Conservation (phyloP, 2,329 filamentous ascomycete species). For the Colletotrichum sp. region DNA sequence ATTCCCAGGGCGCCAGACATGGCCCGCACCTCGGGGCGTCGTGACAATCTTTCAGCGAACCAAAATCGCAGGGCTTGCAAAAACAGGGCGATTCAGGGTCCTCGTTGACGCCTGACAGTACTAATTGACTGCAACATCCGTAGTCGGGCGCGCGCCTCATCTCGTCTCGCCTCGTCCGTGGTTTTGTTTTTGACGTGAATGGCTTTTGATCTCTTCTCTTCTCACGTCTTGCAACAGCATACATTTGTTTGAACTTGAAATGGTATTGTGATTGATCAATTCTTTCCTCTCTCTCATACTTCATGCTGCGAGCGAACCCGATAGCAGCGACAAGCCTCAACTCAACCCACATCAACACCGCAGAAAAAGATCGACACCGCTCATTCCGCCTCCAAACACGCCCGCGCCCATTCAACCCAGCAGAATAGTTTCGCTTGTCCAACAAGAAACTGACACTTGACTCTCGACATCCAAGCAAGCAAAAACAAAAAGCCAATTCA, state of each 20-base stretch:
- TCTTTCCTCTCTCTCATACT: not conserved
- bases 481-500: no score
- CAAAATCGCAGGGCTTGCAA: not conserved
- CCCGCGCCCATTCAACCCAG: not conserved
- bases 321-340: not conserved
- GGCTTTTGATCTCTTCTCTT: not conserved
- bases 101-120: not conserved
- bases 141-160: not conserved
- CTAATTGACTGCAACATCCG: not conserved
- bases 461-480: not conserved
- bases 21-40: conserved; percentile 12
- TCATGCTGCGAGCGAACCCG: not conserved
- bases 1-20: not conserved
- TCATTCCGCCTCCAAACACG: not conserved
- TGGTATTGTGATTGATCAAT: not conserved
- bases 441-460: not conserved
- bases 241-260: not conserved
- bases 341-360: not conserved
- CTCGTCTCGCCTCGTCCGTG: not conserved
- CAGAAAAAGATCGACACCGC: not conserved
- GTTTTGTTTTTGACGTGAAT: not conserved
- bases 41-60: conserved; percentile 18
- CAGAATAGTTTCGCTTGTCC: not conserved
- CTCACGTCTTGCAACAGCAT: not conserved
- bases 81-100: not conserved